phyloP scores from a whole-genome alignment of 768 basidiomycete species.

The Crassisporium funariophilum region DNA sequence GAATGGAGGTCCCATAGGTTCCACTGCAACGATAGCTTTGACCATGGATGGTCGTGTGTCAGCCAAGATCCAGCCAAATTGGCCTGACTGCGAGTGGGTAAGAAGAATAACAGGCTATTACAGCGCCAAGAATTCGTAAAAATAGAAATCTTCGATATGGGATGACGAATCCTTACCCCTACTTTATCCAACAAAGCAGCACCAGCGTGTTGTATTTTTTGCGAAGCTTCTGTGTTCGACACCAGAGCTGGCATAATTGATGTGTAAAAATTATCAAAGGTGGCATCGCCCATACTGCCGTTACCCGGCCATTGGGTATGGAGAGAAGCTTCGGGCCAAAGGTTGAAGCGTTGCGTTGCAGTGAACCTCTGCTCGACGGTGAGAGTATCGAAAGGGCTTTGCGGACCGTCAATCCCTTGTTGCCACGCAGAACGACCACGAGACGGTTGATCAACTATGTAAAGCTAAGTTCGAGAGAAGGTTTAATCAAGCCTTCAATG shows the following conservation, averaged over 20 bases:
- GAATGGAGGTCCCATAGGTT: constrained; percentile 55
- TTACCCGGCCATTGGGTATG: constrained; percentile 58
- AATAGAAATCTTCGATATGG: not conserved
- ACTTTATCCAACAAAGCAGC: constrained; percentile 46
- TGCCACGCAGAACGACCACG: constrained; percentile 50
- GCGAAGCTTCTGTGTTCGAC: constrained; percentile 36
- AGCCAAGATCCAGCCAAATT: constrained; percentile 50
- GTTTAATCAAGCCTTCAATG: not conserved
- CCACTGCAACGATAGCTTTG: constrained; percentile 50
- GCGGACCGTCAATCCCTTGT: constrained; percentile 37
- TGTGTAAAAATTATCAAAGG: constrained; percentile 47
- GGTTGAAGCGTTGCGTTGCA: constrained; percentile 36
- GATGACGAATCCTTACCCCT: constrained; percentile 36
- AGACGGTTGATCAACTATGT: constrained; percentile 48
- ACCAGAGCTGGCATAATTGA: constrained; percentile 42
- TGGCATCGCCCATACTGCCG: constrained; percentile 45
- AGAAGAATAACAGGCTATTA: constrained; percentile 48
- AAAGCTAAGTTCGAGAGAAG: constrained; percentile 30
- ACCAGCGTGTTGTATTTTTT: constrained; percentile 44
- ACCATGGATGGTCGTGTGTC: constrained; percentile 46
- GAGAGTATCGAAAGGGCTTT: constrained; percentile 28
- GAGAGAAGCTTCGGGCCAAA: constrained; percentile 48
- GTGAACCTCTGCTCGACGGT: constrained; percentile 45
- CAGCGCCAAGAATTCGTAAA: not conserved
- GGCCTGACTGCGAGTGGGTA: constrained; percentile 54